Conservation (phyloP, 2,329 filamentous ascomycete genomes). For the Fulvia fulva region DNA sequence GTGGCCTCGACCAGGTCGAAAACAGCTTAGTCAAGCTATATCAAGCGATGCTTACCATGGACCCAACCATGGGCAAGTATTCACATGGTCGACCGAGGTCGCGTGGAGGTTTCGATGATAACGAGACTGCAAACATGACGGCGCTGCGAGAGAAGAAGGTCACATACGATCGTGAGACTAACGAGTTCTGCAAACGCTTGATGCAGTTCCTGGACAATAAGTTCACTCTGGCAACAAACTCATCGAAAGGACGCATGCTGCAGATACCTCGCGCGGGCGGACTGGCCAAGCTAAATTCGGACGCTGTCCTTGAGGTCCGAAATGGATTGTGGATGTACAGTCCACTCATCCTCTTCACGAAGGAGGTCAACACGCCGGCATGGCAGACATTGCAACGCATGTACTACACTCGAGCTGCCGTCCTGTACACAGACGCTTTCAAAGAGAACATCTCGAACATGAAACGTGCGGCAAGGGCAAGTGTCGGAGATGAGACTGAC, state of each 20-base stretch:
- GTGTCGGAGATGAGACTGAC: constrained; percentile 32
- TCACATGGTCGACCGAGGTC: constrained; percentile 43
- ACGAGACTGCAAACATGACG: constrained; percentile 77
- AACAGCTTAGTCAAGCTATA: constrained; percentile 73
- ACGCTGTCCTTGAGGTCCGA: constrained; percentile 67
- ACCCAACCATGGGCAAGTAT: constrained; percentile 66
- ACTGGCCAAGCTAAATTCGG: constrained; percentile 56
- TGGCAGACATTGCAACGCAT: constrained; percentile 77
- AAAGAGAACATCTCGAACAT: constrained; percentile 71
- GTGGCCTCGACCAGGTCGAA: constrained; percentile 75
- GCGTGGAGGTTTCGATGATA: constrained; percentile 58
- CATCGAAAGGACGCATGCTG: constrained; percentile 42
- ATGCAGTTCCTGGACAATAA: constrained; percentile 77
- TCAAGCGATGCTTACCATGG: constrained; percentile 89
- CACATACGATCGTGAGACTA: constrained; percentile 73
- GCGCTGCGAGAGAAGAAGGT: constrained; percentile 93
- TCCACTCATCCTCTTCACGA: constrained; percentile 79
- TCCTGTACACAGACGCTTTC: constrained; percentile 79
- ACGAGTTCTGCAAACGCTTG: constrained; percentile 71
- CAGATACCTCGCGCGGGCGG: constrained; percentile 36
- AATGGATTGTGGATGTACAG: constrained; percentile 82
- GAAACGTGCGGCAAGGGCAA: constrained; percentile 45
- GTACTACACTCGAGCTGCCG: constrained; percentile 73
- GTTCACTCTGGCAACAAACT: constrained; percentile 68
- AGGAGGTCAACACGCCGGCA: constrained; percentile 74